These are phyloP conservation scores for Venturia aucupariae DNA, from an alignment of 2,329 filamentous ascomycete species.

Conservation along the genomic window DNA sequence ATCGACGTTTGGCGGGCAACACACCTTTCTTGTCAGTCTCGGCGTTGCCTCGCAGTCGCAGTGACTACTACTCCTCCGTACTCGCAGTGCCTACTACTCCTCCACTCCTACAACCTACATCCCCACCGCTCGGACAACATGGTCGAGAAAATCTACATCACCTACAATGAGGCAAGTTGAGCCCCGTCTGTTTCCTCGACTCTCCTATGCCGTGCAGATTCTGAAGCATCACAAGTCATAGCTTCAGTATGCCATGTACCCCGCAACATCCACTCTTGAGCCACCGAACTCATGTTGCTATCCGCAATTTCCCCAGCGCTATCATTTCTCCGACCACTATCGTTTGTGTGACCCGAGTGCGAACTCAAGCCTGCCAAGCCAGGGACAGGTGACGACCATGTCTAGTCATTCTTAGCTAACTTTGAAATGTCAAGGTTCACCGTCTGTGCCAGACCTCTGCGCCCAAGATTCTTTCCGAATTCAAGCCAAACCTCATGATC, in stretches of 20 bases:
- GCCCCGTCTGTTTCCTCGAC: background rate
- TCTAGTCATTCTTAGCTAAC: background rate
- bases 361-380: background rate
- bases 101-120: background rate
- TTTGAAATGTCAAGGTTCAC: slow-evolving; percentile 69
- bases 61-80: no score
- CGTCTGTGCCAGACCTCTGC: slow-evolving; percentile 90
- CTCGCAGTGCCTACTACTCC: no score
- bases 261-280: background rate
- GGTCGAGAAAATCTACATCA: slow-evolving; percentile 35
- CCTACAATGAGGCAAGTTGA: slow-evolving; percentile 31
- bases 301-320: background rate
- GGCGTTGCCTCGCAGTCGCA: background rate
- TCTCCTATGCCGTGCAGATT: slow-evolving; percentile 6
- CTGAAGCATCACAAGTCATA: slow-evolving; percentile 3
- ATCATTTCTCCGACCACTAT: background rate
- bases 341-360: background rate
- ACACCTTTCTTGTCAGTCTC: background rate
- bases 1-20: background rate
- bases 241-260: slow-evolving; percentile 1
- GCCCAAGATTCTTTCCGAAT: slow-evolving; percentile 67
- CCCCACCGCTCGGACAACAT: slow-evolving; percentile 20
- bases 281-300: background rate
- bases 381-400: slow-evolving; percentile 12
- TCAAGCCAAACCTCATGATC: slow-evolving; percentile 94